Base-by-base conservation (phyloP, 2,329 filamentous ascomycete species). In the Chaetomium sp. region DNA sequence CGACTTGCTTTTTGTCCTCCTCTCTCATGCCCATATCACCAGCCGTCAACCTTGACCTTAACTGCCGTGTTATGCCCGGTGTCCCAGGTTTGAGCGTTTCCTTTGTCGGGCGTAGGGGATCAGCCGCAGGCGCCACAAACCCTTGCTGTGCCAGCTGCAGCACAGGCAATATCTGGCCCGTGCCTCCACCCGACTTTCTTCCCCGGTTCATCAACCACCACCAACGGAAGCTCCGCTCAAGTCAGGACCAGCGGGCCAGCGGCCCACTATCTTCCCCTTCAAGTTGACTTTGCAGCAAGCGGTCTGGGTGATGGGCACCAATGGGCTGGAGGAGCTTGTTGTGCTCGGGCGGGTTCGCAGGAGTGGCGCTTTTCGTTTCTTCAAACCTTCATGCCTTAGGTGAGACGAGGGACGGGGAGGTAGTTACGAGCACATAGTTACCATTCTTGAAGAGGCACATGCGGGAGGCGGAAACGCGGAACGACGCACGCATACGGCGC, bases 201-300 rank as follows among this genome's bases (percentile, higher is more conserved):
- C 33, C 55, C 55, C 29, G 51, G 51, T 33, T 35, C 29, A 21
- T 47, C 45, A 47, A 47, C 45, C 23, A 47, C 45, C 45, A 47
- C 45, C 45, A 8, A 23, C n/a, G n/a, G 9, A 33, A n/a, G 51
- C 31, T 55, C n/a, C 19, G 16, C 16, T 16, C 27, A 21, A 21
- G 51, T 42, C 38, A n/a, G 16, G 38, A n/a, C 38, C 38, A 42
- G 35, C 35, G 13, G 25, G 33, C 13, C 47, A 21, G 21, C n/a
- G 57, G 16, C 54, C 63, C 58, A 65, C 54, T 31, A 60, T 33
- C 31, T 57, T 47, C 63, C 58, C 55, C 21, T 53, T 65, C n/a
- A n/a, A 51, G 45, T 35, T 4, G 3, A 31, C 42, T 42, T 13
- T 65, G 63, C 63, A 59, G 53, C 47, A 9, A 33, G 56, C 64